Conservation (phyloP, 2,329 filamentous ascomycete species). For the Verticillium isaacii region DNA sequence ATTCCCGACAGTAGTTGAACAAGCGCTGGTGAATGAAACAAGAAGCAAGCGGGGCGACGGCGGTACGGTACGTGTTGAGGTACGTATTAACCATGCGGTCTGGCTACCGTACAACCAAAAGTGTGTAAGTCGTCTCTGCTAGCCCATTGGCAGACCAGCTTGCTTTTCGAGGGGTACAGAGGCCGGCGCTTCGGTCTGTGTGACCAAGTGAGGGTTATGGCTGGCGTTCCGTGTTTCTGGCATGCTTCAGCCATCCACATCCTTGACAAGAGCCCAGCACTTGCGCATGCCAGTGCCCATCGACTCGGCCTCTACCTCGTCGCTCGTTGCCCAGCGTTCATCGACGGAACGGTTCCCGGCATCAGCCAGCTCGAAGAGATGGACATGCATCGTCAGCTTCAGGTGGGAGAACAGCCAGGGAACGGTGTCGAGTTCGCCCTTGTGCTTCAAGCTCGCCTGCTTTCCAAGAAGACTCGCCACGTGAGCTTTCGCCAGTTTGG, state of each 20-base stretch:
- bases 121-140: neutral
- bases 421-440: conserved; percentile 42
- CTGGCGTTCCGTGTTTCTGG: neutral
- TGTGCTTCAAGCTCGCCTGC: conserved; percentile 19
- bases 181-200: neutral
- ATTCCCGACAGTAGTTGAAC: too few species aligned
- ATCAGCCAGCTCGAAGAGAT: conserved; percentile 36
- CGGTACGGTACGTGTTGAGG: too few species aligned
- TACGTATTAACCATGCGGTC: too few species aligned
- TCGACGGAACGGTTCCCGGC: neutral
- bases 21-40: neutral
- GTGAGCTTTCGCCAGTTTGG: conserved; percentile 28
- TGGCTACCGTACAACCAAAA: neutral
- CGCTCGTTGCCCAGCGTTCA: conserved; percentile 31
- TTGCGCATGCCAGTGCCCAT: conserved; percentile 58
- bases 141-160: neutral
- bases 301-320: conserved; percentile 40
- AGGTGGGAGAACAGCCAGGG: conserved; percentile 56
- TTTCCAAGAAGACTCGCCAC: conserved; percentile 21
- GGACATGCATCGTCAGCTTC: conserved; percentile 53
- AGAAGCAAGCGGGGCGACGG: neutral
- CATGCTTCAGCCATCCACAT: conserved; percentile 1
- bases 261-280: conserved; percentile 43
- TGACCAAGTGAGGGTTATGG: neutral
- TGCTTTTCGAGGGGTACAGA: neutral